Percentiles rank a stretch among this genome's conserved stretches.
Conservation (phyloP, 129 eudicot genomes). For the Solidago caesia region DNA sequence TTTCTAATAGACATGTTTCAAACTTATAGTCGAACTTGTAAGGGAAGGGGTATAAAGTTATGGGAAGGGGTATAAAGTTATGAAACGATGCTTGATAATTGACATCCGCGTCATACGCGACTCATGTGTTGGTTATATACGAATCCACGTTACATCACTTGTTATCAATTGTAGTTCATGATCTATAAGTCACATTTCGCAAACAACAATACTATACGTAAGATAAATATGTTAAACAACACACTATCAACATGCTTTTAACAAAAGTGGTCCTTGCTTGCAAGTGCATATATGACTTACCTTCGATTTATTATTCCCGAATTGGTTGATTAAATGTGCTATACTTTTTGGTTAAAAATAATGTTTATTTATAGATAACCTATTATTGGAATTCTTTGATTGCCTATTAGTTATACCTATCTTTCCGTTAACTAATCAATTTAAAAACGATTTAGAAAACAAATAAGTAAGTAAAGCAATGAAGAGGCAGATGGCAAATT, state of each 20-base stretch:
- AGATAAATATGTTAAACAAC: neutral
- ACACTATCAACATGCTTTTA: neutral
- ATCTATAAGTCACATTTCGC: neutral
- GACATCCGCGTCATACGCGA: neutral
- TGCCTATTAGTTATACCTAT: no score
- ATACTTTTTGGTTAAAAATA: neutral
- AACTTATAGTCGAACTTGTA: no score
- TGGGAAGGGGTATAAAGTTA: neutral
- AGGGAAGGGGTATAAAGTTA: neutral
- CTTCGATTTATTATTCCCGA: neutral
- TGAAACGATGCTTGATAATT: neutral
- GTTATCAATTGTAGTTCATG: neutral
- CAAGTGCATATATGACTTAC: neutral
- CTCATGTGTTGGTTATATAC: neutral
- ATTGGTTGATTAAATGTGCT: no score
- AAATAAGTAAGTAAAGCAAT: neutral
- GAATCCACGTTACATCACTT: neutral
- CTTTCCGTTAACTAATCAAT: no score
- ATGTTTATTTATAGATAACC: no score
- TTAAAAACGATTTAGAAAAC: no score
- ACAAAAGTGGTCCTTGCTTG: neutral
- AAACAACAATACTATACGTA: neutral
- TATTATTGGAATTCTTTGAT: no score
- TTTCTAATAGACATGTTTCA: neutral
- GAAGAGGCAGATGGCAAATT: conserved; percentile 24